Base-by-base conservation (phyloP, 2,329 filamentous ascomycete genomes). In the Ramularia collo-cygni region DNA sequence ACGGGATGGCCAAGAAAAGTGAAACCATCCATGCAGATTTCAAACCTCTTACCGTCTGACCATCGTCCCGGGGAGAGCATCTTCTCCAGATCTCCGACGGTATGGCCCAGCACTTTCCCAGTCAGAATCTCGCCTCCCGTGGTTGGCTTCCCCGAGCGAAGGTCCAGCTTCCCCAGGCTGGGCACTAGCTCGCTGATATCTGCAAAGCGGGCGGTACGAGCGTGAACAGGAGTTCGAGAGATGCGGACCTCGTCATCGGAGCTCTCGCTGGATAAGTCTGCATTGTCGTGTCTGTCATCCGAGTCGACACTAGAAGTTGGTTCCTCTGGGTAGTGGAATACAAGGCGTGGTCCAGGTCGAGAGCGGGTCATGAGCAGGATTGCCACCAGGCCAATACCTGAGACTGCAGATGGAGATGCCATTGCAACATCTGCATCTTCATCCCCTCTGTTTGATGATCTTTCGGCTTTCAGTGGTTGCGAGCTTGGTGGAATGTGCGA, bases 1-100 rank as follows among this genome's bases (percentile, higher is more conserved):
- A 93, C 77, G 4, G 88, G 88, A 62, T 86, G 87, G 1, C 87
- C 87, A 13, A 93, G 71, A 57, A 86, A 92, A 42, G 81, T 79
- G 28, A 90, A 68, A 32, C 86, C 82, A 54, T 93, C 85, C 7
- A 95, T 70, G 0, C 81, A 83, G 43, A 94, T 71, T 59, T 94
- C 85, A 56, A 94, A 94, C 16, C 90, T 93, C 65, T 92, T 83
- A 61, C 85, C 87, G 7, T 81, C 76, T 9, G 78, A 72, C 51
- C 56, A 61, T 16, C 50, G 37, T 7, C 78, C 77, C 0, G 88
- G 87, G 1, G 83, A 87, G 39, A 95, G 62, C 35, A 95, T 74
- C 49, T 83, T 86, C 54, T 86, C 85, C 45, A 94, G 75, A 32
- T 87, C 83, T 46, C 81, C 78, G n/a, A 52, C 38, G n/a, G 46